These are phyloP conservation scores for Austroboletus novae-zelandiae DNA, from an alignment of 1,284 basidiomycete genomes.

Conservation along the genomic window DNA sequence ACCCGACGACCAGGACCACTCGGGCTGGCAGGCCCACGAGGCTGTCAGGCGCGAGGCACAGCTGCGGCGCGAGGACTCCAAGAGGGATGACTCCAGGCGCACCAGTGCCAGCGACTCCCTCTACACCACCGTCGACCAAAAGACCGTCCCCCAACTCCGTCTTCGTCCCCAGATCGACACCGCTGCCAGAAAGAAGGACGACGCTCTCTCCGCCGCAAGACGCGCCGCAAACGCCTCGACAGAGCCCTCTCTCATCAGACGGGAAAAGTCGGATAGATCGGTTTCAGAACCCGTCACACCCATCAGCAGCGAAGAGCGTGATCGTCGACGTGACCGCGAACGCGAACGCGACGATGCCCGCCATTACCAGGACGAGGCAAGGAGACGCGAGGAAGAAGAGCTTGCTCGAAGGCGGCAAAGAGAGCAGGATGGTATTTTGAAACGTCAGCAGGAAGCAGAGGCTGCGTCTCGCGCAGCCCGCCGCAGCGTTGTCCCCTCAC, in stretches of 20 bases:
- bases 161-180: slow-evolving; percentile 30
- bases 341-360: slow-evolving; percentile 18
- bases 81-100: slow-evolving; percentile 19
- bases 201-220: slow-evolving; percentile 22
- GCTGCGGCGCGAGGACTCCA: slow-evolving; percentile 26
- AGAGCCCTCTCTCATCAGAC: slow-evolving; percentile 24
- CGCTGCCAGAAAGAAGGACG: slow-evolving; percentile 26
- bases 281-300: slow-evolving; percentile 29
- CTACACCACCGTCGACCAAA: slow-evolving; percentile 27
- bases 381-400: slow-evolving; percentile 34
- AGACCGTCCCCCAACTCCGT: slow-evolving; percentile 8
- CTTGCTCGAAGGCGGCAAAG: slow-evolving; percentile 30
- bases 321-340: slow-evolving; percentile 27
- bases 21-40: slow-evolving; percentile 39
- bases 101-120: slow-evolving; percentile 10
- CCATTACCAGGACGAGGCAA: slow-evolving; percentile 25
- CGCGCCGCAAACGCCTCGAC: slow-evolving; percentile 25
- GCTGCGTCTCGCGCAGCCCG: slow-evolving; percentile 27
- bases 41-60: slow-evolving; percentile 36
- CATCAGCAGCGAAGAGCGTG: slow-evolving; percentile 26
- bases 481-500: slow-evolving; percentile 20
- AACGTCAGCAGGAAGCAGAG: slow-evolving; percentile 44
- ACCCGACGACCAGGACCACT: slow-evolving; percentile 35
- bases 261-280: slow-evolving; percentile 26
- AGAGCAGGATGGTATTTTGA: slow-evolving; percentile 48